Evolutionary conservation across 1,284 basidiomycete species (phyloP).

Genomic region (Ustanciosporium gigantosporum): DNA sequence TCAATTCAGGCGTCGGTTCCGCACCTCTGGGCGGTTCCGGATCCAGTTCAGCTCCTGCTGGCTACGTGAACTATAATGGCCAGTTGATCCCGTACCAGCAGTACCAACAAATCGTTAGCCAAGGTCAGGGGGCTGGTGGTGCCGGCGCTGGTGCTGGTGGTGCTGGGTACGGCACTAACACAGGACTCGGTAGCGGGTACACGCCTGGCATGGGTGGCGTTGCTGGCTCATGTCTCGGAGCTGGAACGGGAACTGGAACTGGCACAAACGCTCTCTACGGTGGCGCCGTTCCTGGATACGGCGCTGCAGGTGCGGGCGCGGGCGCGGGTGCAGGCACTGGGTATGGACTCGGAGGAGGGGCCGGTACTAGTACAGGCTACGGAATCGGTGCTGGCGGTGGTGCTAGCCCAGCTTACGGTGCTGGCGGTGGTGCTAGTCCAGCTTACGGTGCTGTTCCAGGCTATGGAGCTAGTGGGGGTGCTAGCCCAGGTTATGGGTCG

Average conservation of each 20-base stretch:
- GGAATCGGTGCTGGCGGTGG: too few species aligned
- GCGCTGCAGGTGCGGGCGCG: too few species aligned
- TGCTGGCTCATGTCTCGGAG: too few species aligned
- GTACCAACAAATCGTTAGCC: constrained; percentile 9
- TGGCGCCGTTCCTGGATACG: too few species aligned
- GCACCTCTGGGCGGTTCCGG: too few species aligned
- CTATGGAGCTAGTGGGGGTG: neutral
- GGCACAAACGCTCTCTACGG: too few species aligned
- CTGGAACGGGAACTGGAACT: too few species aligned
- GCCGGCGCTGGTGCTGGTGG: constrained; percentile 1
- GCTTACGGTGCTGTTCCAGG: neutral
- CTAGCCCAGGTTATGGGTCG: neutral
- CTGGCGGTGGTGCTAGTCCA: neutral
- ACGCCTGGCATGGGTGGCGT: neutral
- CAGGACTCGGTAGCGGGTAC: neutral
- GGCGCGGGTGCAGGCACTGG: too few species aligned
- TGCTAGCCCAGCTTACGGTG: constrained; percentile 1
- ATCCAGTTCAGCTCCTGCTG: constrained; percentile 4
- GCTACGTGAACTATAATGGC: constrained; percentile 23
- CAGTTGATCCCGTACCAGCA: constrained; percentile 20
- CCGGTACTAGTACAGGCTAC: too few species aligned
- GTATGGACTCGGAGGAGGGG: too few species aligned
- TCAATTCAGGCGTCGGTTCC: neutral
- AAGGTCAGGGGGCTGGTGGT: neutral
- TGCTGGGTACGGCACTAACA: neutral